phyloP scores from a whole-genome alignment of 73 alveolate genomes.

The Paramecium caudatum region DNA sequence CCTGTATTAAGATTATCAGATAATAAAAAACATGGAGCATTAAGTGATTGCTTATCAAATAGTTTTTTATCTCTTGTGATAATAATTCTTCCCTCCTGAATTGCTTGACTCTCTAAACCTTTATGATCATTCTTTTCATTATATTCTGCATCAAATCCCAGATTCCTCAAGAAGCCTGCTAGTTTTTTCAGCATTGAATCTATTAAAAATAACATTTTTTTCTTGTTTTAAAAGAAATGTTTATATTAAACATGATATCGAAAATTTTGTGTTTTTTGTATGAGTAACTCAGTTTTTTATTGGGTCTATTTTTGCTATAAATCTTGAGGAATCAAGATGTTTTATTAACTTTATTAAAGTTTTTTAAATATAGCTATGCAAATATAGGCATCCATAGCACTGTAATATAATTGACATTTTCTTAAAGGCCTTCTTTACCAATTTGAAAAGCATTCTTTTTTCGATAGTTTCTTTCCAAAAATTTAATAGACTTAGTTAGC shows the following conservation, averaged over 20 bases:
- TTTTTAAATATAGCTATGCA: conserved; percentile 50
- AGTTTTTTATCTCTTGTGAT: conserved; percentile 73
- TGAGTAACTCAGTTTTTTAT: background rate
- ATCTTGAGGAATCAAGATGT: background rate
- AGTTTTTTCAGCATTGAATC: conserved; percentile 70
- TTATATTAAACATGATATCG: conserved; percentile 49
- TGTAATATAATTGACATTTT: conserved; percentile 90
- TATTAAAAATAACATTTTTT: conserved; percentile 48
- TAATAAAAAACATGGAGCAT: conserved; percentile 29
- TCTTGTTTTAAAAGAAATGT: conserved; percentile 25
- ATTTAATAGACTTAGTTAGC: conserved; percentile 51
- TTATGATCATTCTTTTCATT: conserved; percentile 59
- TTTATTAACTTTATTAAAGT: conserved; percentile 19
- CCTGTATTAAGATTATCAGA: background rate
- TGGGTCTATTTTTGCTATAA: background rate
- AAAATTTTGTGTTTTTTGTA: conserved; percentile 14
- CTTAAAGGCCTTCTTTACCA: conserved; percentile 95
- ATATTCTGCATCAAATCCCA: conserved; percentile 75
- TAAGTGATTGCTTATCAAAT: background rate
- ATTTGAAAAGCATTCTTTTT: conserved; percentile 91
- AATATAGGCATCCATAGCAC: conserved; percentile 94
- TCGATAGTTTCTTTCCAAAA: conserved; percentile 79
- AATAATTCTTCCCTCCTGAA: conserved; percentile 59
- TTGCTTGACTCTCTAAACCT: conserved; percentile 20
- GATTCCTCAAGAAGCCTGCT: conserved; percentile 64